Evolutionary conservation across 768 basidiomycete species (phyloP).

Genomic region (Kondoa subrosea): DNA sequence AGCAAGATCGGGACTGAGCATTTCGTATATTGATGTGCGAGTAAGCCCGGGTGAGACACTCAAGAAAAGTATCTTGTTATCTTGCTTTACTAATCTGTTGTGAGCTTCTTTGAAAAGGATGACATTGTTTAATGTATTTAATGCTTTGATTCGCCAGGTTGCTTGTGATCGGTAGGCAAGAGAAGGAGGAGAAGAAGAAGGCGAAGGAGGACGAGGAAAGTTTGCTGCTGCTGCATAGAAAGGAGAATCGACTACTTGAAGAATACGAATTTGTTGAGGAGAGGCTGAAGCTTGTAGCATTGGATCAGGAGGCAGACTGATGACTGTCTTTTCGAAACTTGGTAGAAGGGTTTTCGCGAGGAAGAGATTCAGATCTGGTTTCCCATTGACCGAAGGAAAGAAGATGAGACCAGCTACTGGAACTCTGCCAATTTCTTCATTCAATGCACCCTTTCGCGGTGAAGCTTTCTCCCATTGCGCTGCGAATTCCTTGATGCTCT

Average conservation of each 20-base stretch:
- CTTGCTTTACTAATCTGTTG: neutral
- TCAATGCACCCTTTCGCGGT: neutral
- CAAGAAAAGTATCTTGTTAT: neutral
- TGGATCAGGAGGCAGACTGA: neutral
- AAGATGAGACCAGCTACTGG: slow-evolving; percentile 2
- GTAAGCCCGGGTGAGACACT: neutral
- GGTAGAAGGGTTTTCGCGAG: neutral
- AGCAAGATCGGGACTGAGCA: neutral
- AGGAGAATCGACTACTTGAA: slow-evolving; percentile 1
- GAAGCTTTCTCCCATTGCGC: neutral
- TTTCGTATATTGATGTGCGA: neutral
- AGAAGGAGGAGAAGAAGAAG: too few species aligned
- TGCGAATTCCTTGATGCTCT: neutral
- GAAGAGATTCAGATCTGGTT: neutral
- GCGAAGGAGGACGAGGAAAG: neutral
- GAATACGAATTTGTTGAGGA: neutral
- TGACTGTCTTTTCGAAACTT: neutral
- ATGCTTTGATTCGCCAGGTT: neutral
- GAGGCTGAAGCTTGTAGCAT: neutral
- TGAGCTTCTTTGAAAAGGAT: neutral
- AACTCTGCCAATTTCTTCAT: neutral
- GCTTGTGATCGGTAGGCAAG: too few species aligned
- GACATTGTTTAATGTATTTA: neutral
- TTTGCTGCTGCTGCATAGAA: slow-evolving; percentile 3
- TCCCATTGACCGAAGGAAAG: neutral